phyloP scores from a whole-genome alignment of 768 basidiomycete species.

The Lactarius vividus region DNA sequence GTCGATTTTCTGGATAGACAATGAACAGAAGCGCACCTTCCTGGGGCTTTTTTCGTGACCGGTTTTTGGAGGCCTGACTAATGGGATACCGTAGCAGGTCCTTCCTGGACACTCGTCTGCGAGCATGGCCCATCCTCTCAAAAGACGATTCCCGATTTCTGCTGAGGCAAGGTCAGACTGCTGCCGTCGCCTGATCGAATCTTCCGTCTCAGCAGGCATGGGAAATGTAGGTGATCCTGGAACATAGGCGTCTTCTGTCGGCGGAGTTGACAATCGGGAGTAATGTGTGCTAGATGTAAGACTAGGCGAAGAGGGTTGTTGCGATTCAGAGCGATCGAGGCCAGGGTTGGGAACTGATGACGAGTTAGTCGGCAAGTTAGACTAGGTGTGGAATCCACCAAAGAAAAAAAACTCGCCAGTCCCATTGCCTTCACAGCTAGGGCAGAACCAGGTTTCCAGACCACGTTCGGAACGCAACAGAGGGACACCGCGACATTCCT shows the following conservation, averaged over 20 bases:
- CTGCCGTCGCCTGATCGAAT: slow-evolving; percentile 62
- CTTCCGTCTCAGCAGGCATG: slow-evolving; percentile 63
- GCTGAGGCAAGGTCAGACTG: slow-evolving; percentile 80
- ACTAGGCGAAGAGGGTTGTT: slow-evolving; percentile 35
- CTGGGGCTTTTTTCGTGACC: slow-evolving; percentile 59
- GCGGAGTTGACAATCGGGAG: slow-evolving; percentile 72
- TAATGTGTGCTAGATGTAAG: slow-evolving; percentile 48
- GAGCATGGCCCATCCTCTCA: slow-evolving; percentile 89
- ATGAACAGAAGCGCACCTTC: slow-evolving; percentile 47
- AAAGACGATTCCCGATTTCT: slow-evolving; percentile 72
- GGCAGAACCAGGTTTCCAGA: slow-evolving; percentile 55
- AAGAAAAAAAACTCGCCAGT: slow-evolving; percentile 33
- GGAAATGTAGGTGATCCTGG: slow-evolving; percentile 63
- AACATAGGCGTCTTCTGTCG: slow-evolving; percentile 67
- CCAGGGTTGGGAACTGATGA: slow-evolving; percentile 10
- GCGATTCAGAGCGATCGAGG: slow-evolving; percentile 13
- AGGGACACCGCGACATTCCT: slow-evolving; percentile 57
- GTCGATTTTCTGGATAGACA: slow-evolving; percentile 8
- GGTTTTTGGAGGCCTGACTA: slow-evolving; percentile 71
- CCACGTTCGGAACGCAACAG: slow-evolving; percentile 60
- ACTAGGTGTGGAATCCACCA: not conserved
- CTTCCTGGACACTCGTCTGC: slow-evolving; percentile 75
- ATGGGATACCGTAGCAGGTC: slow-evolving; percentile 76
- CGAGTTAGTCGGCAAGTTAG: slow-evolving; percentile 2
- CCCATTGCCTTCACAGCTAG: slow-evolving; percentile 51